Base-by-base conservation (phyloP, 108 stramenopile species). In the Skeletonema tropicum region DNA sequence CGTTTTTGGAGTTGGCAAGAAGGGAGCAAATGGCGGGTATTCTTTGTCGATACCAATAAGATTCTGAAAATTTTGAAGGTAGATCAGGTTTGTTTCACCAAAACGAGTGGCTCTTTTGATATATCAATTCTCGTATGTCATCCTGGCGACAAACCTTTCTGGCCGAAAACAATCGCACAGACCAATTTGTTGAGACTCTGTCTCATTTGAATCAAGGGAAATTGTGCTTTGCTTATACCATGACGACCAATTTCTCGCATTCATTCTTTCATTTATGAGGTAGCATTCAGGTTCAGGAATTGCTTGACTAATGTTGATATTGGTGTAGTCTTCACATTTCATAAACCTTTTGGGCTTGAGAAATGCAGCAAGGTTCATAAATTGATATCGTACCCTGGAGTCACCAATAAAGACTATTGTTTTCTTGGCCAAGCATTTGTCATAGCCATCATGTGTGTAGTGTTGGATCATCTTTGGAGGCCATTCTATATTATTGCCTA, bases 321-420 rank as follows among this genome's bases (percentile, higher is more conserved):
- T n/a, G n/a, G n/a, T n/a, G n/a, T n/a, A n/a, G n/a, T n/a, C n/a
- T n/a, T n/a, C n/a, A n/a, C n/a, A n/a, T n/a, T n/a, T n/a, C n/a
- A n/a, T 39, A 9, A 52, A 55, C 15, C 32, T 15, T 55, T 73
- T 52, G 9, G 1, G 33, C 6, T 64, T 64, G n/a, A 75, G 66
- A 67, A 31, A 68, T 4, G 33, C 10, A 13, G 55, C 64, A 17
- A 68, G 60, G 19, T 67, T 10, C 58, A 75, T 48, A 15, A 46
- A 75, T 60, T 75, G 74, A 29, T 75, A 75, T 8, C 74, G 42
- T 9, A 75, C 66, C n/a, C 74, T 38, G 36, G 36, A 38, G 10
- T 38, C 36, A 9, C 36, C 36, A 38, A n/a, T n/a, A n/a, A n/a
- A n/a, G n/a, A n/a, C n/a, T n/a, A n/a, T n/a, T n/a, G n/a, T n/a